Base-by-base conservation (phyloP, 2,329 filamentous ascomycete genomes). In the Emmonsiellopsis sp. region DNA sequence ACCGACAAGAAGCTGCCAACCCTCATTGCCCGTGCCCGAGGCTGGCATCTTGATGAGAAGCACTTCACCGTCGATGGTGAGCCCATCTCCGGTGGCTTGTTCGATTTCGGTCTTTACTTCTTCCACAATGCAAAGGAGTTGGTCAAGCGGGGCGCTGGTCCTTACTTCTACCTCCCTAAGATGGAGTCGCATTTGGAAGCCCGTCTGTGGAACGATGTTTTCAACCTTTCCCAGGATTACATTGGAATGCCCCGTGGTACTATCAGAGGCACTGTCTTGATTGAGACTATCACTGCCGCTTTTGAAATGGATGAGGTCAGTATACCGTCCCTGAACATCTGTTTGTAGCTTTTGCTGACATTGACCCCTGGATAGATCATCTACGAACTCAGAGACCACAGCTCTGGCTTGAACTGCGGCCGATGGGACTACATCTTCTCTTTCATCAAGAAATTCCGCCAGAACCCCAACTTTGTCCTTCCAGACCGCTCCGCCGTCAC, bases 381-480 rank as follows among this genome's bases (percentile, higher is more conserved):
- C 75, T 98, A 96, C 73, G 93, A 97, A 78, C 85, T 98, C 62
- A 87, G 93, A 57, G 92, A 97, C 69, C 93, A 98, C 79, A 92
- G 86, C 71, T 87, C 92, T 6, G 93, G 93, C 47, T 83, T 98
- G 67, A 98, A 98, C 83, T 97, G 93, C 74, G 93, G 93, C 60
- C 87, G 93, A 62, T 98, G 93, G 93, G 93, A 98, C 70, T 98
- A 98, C 80, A 97, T 98, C 76, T 98, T 98, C 81, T 93, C 87
- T 71, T 89, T 92, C 68, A 97, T 98, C 79, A 98, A 98, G 82
- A 95, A 95, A 74, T 95, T 97, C 86, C 89, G 93, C 69, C 84
- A 95, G 67, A 93, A 96, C 78, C 79, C 87, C 65, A 85, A 86
- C 75, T 97, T 97, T 69, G 84, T 97, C 54, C 85, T 98, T 16